Percentiles rank a stretch among this genome's conserved stretches.
These are phyloP conservation scores for Ustulina deusta DNA, from an alignment of 2,329 filamentous ascomycete genomes.

Conservation along the genomic window DNA sequence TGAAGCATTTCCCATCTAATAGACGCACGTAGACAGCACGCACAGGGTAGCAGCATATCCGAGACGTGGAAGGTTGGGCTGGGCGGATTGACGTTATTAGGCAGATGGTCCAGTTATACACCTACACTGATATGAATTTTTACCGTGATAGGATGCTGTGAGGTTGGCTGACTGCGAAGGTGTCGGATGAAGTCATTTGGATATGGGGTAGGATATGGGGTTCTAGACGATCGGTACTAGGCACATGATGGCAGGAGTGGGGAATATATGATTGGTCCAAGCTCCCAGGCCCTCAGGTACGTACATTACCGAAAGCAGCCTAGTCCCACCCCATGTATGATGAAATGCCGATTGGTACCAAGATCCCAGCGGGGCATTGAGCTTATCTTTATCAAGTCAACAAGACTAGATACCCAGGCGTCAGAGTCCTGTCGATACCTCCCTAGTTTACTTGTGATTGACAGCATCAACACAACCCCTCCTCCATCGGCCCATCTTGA, in stretches of 20 bases:
- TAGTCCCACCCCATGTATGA: background rate
- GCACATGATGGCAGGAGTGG: no score
- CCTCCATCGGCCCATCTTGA: background rate
- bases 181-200: slow-evolving; percentile 19
- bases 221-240: background rate
- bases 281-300: slow-evolving; percentile 23
- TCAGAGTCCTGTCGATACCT: background rate
- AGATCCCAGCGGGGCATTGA: slow-evolving; percentile 31
- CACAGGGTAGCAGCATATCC: slow-evolving; percentile 12
- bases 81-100: slow-evolving; percentile 2
- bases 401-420: slow-evolving; percentile 20
- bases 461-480: background rate
- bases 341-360: slow-evolving; percentile 34
- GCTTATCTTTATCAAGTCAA: slow-evolving; percentile 37
- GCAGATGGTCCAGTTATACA: background rate
- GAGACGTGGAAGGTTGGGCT: background rate
- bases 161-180: background rate
- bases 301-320: background rate
- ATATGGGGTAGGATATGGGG: slow-evolving; percentile 22
- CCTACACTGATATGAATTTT: slow-evolving; percentile 4
- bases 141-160: slow-evolving; percentile 4
- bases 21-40: background rate
- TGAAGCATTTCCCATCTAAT: background rate
- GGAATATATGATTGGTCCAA: slow-evolving; percentile 32
- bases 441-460: background rate